These are phyloP conservation scores for Cordyceps cicadae DNA, from an alignment of 2,329 filamentous ascomycete species.

Conservation along the genomic window DNA sequence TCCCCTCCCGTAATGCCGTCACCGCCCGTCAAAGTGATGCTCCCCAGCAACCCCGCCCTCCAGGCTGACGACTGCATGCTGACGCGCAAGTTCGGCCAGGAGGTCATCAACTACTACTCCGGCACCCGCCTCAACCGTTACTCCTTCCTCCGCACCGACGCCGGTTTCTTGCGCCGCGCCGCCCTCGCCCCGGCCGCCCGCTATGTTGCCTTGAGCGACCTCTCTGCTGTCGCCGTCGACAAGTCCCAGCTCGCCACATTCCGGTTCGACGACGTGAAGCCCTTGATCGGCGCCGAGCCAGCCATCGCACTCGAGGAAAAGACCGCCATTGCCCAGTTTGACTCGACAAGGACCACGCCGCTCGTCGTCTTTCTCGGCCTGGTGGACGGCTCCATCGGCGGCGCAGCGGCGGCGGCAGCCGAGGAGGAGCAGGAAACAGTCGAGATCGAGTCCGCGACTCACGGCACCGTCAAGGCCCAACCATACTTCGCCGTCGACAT, in stretches of 20 bases:
- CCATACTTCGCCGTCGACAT: conserved; percentile 90
- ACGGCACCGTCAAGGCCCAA: conserved; percentile 64
- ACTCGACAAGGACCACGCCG: conserved; percentile 60
- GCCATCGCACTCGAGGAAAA: conserved; percentile 63
- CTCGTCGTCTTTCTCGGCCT: conserved; percentile 79
- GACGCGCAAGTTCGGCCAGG: conserved; percentile 67
- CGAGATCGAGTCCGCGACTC: conserved; percentile 28
- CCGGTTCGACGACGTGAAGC: conserved; percentile 57
- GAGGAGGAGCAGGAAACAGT: conserved; percentile 19
- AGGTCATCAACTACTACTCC: conserved; percentile 77
- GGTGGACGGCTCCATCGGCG: conserved; percentile 50
- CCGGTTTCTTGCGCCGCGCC: conserved; percentile 60
- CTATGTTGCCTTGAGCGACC: conserved; percentile 72
- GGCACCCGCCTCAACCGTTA: conserved; percentile 71
- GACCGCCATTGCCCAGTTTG: conserved; percentile 62
- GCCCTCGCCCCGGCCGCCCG: conserved; percentile 55
- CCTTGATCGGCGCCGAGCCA: conserved; percentile 62
- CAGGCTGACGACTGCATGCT: conserved; percentile 56
- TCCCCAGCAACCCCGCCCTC: conserved; percentile 38
- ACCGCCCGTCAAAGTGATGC: conserved; percentile 25
- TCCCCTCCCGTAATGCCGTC: conserved; percentile 3
- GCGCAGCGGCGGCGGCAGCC: conserved; percentile 38
- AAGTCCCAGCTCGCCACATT: conserved; percentile 58
- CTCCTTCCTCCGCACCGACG: conserved; percentile 66
- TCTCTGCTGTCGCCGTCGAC: conserved; percentile 59